Base-by-base conservation (phyloP, 352 stramenopile species). In the Pythium monospermum region DNA sequence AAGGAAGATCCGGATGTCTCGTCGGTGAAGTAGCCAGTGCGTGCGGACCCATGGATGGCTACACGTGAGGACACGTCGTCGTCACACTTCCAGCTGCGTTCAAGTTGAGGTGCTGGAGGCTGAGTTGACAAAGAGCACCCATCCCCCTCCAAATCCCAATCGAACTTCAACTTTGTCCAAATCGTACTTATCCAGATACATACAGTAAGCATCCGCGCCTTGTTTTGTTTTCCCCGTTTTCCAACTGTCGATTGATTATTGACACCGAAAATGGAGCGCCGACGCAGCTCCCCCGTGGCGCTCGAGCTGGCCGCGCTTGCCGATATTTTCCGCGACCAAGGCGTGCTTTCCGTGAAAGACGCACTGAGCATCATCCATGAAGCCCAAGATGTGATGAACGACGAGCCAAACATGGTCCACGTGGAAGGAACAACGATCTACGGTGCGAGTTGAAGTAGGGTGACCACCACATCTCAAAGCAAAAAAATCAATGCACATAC, bases 321-420 rank as follows among this genome's bases (percentile, higher is more conserved):
- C 25, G 44, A 18, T 26, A 52, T 76, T n/a, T 93, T 91, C 57
- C 62, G 84, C 50, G 62, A 81, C 44, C 79, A 91, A 62, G 55
- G 37, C 15, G 40, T 62, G 42, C 66, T 91, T n/a, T 53, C 73
- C 0, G 69, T 87, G 18, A 67, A 71, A 15, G 73, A 84, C 41
- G 66, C 76, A 23, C 67, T 91, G 16, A 49, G 32, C 13, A 59
- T 93, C 41, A 84, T 93, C 49, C 73, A 91, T 31, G 70, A 81
- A 30, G 75, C 76, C 35, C 79, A 89, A 53, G 68, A 74, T 30
- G 16, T 79, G 11, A 73, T 93, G 66, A 59, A 65, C 32, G 48
- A 61, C 7, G 79, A 93, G 52, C 66, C 55, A 23, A 91, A 90
- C 45, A 61, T 83, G 33, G 79, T 90, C 16, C 28, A 39, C 6